These are phyloP conservation scores for Phytophthora constricta DNA, from an alignment of 352 stramenopile species.

Conservation along the genomic window DNA sequence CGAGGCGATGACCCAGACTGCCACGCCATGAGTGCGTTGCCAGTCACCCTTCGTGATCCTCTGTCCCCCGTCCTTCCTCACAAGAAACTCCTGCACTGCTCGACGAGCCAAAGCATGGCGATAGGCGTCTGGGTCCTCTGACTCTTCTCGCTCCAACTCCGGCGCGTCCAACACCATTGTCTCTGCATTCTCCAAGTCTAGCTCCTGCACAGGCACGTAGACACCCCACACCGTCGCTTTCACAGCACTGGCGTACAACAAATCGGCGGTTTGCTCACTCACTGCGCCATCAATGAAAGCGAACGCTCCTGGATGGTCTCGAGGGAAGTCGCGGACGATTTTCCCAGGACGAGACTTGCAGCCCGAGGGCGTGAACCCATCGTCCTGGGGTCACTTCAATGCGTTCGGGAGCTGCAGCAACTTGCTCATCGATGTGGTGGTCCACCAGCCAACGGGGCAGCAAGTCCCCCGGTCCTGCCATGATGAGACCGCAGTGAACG, in stretches of 20 bases:
- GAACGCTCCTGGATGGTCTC: conserved; percentile 38
- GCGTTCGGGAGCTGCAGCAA: conserved; percentile 21
- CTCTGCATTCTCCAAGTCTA: conserved; percentile 24
- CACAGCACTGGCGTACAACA: conserved; percentile 65
- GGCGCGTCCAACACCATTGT: background rate
- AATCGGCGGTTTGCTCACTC: conserved; percentile 46
- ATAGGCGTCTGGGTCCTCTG: conserved; percentile 36
- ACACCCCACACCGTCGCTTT: conserved; percentile 70
- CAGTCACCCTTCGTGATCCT: conserved; percentile 45
- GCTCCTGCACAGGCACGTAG: conserved; percentile 49
- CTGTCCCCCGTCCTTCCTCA: conserved; percentile 24
- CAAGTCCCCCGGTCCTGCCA: conserved; percentile 32
- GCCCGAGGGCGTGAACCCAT: conserved; percentile 70
- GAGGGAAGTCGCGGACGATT: conserved; percentile 56
- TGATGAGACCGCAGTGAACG: conserved; percentile 3
- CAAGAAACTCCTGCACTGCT: conserved; percentile 66
- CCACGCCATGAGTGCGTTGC: conserved; percentile 53
- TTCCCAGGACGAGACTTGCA: conserved; percentile 44
- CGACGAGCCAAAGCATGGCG: conserved; percentile 48
- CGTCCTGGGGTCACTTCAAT: conserved; percentile 44
- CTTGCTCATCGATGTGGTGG: conserved; percentile 16
- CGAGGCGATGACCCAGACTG: conserved; percentile 75
- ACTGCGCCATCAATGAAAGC: conserved; percentile 58
- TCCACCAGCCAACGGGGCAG: conserved; percentile 39
- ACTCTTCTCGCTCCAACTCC: conserved; percentile 20